Base-by-base conservation (phyloP, 345 rosid genomes). In the Jatropha curcas region DNA sequence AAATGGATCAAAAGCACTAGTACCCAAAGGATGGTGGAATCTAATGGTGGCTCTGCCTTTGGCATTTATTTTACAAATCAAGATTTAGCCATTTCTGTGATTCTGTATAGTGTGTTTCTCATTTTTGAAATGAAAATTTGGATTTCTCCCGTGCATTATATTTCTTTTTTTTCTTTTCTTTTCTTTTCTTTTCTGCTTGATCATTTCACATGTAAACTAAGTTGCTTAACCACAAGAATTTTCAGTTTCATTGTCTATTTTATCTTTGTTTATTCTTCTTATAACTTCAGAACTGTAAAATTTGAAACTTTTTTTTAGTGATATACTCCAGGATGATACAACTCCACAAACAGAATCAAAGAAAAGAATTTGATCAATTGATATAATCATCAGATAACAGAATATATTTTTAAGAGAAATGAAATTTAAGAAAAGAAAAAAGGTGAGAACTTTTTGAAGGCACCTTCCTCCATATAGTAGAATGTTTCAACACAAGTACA, bases 1-100 rank as follows among this genome's bases (percentile, higher is more conserved):
- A 24, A 46, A 17, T 46, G 65, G 11, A 24, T 67, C 67, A 16
- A 60, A 20, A 35, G 60, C 39, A 17, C 35, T 31, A 24, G 5
- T 61, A 4, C 75, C 57, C 30, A 45, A 31, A 30, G 64, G 24
- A 52, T 41, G 69, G 62, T 71, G 80, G 87, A 48, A 63, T 52
- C 79, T 25, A 63, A 68, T 72, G 80, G 68, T 81, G 19, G 31
- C 72, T 7, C 48, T 77, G 34, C 67, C 83, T 6, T 25, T 77
- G 27, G 25, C 48, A 60, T 70, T 63, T 25, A 33, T 71, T 48
- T 39, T 70, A 34, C 79, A 68, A 19, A 10, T 68, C 43, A 65
- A 69, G 46, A 24, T 74, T 60, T 76, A 79, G 68, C 71, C 67
- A 50, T 39, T 9, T 41, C 68, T 50, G 55, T 17, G 5, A 68